phyloP scores from a whole-genome alignment of 495 filamentous ascomycete species.

The Penicillium samsonianum region DNA sequence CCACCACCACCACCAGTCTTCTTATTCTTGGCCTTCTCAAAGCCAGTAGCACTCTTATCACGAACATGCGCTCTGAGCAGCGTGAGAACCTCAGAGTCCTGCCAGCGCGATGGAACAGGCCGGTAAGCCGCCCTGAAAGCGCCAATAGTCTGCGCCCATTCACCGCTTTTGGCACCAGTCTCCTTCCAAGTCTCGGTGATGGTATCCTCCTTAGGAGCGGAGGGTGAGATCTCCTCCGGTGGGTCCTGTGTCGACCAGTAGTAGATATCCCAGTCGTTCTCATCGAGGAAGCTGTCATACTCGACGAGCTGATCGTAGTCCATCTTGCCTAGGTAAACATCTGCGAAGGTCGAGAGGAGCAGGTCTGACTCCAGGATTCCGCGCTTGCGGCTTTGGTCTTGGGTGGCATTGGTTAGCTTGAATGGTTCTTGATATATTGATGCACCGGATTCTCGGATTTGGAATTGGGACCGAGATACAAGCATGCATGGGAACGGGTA shows the following conservation, averaged over 20 bases:
- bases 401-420: slow-evolving; percentile 5
- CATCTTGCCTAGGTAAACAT: slow-evolving; percentile 74
- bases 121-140: slow-evolving; percentile 92
- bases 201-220: slow-evolving; percentile 42
- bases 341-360: slow-evolving; percentile 92
- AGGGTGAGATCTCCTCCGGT: slow-evolving; percentile 34
- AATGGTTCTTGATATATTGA: background rate
- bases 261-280: slow-evolving; percentile 99
- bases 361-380: slow-evolving; percentile 95
- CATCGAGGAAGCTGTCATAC: slow-evolving; percentile 94
- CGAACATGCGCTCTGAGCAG: slow-evolving; percentile 80
- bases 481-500: slow-evolving; percentile 25
- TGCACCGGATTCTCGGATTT: background rate
- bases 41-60: slow-evolving; percentile 55
- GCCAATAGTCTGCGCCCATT: slow-evolving; percentile 96
- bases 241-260: slow-evolving; percentile 98
- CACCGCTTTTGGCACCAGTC: slow-evolving; percentile 61
- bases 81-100: slow-evolving; percentile 71
- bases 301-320: slow-evolving; percentile 68
- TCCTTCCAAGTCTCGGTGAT: slow-evolving; percentile 57
- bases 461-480: background rate
- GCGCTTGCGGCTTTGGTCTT: slow-evolving; percentile 95
- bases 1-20: slow-evolving; percentile 50
- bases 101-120: slow-evolving; percentile 84
- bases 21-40: slow-evolving; percentile 51